Evolutionary conservation across 2,329 filamentous ascomycete genomes (phyloP), one percentile per base, ranked within the genome.

Genomic region (Phaeosphaeria sp.): DNA sequence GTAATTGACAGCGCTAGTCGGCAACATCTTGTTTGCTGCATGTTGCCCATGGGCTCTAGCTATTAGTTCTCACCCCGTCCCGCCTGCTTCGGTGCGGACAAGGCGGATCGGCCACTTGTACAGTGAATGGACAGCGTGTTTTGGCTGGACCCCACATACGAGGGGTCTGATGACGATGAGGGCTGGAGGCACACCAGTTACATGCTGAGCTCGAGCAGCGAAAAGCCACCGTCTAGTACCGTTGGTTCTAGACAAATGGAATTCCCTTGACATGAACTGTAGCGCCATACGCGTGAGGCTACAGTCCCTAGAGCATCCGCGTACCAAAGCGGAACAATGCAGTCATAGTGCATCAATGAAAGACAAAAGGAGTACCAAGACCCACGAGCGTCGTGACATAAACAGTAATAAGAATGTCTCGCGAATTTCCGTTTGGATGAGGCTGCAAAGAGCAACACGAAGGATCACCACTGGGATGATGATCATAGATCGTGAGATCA

Each of bases 1-100:
- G 66, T 70, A 68, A 70, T 68, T 53, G 62, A 64, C 50, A 60
- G 30, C 48, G 46, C 43, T 52, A 50, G 53, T 46, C 17, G 23
- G 39, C 23, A 22, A 41, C 10, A 48, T 49, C 43, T 55, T 50
- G 53, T 50, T 55, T 50, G 30, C 18, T 42, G 21, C 25, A 23
- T 36, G 18, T 7, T 21, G 33, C 33, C 39, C 47, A 30, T 41
- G 30, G 39, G 39, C 20, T 50, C 53, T 18, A 46, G 47, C 39
- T 41, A 41, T 25, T 50, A 36, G 47, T 20, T 27, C 15, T 55
- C 20, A 48, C 33, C 30, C 20, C 23, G 27, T 18, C 39, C 41
- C 46, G 18, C 21, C 44, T 21, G 23, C 18, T 25, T 20, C 10
- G 10, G 11, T 50, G 13, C 15, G 11, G 46, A 6, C n/a, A 21